Evolutionary conservation across 768 basidiomycete species (phyloP), one percentile per base, ranked within the genome.

Genomic region (Agrocybe chaxingu): DNA sequence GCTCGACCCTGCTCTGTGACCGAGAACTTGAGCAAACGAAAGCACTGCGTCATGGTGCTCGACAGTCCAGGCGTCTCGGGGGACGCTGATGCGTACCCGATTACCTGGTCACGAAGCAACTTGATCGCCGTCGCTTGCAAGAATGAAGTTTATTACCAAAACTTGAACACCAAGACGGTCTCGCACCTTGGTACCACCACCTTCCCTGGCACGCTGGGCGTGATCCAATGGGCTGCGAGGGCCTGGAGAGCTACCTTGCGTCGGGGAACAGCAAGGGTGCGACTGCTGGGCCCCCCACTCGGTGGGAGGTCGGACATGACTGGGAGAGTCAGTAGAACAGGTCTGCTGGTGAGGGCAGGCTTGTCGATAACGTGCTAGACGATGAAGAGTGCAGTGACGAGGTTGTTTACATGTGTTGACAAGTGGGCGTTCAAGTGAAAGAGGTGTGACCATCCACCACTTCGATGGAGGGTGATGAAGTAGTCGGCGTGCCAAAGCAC

Each of bases 61-160:
- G 85, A 87, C 57, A 81, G 80, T 10, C 85, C 84, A 0, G 83
- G 82, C 3, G 76, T 86, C 19, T 72, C 78, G 7, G 63, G 67
- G 5, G 75, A 83, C 52, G 67, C 73, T 7, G 77, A 79, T 46
- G 78, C 82, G 3, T 79, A 72, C 56, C 79, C 84, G 2, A 78
- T 86, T 50, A 69, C 76, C 34, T 87, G 85, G 84, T 85, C 84
- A 2, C 64, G 51, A 29, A 68, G 68, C 3, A 85, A 86, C 53
- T 65, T 71, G 46, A 85, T 87, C 42, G 81, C 82, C 1, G 82
- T 87, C 13, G 79, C 81, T 10, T 87, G 83, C 62, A 75, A 69
- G 13, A 67, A 69, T 46, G 76, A 83, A 9, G 74, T 85, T 9
- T 85, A 79, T 62, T 82, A 80, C 54, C 84, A 85, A 60, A 74